Evolutionary conservation across 164 flowering plant genomes (phyloP), one percentile per base, ranked within the genome.

Genomic region (Cinnamomum chago): DNA sequence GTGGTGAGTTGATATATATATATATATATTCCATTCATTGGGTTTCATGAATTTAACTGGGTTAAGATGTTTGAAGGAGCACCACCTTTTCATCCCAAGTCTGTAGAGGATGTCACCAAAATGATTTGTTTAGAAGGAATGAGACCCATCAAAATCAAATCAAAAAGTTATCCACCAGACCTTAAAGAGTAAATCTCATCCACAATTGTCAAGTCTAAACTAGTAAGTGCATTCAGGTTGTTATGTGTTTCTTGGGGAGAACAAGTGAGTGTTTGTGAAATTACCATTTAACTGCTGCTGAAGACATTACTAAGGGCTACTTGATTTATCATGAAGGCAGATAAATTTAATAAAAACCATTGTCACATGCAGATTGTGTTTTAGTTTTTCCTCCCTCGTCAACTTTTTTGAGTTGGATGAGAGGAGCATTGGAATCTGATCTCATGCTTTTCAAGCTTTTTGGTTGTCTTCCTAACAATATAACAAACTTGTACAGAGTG

Each of bases 41-140:
- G 27, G 27, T 25, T 25, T 25, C 27, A 25, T 25, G 27, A 25
- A 25, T 28, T 28, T 14, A 22, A 62, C 27, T 52, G 60, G 60
- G 20, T 2, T 66, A 81, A 95, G 99, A 92, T 92, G 98, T 76
- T 92, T 58, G 98, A 96, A 80, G 99, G 99, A 72, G 75, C 79
- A 9, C 88, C 84, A 58, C 90, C 98, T 65, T 92, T 96, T 78
- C 90, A 90, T 77, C 91, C 97, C 52, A 93, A 87, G 80, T 24
- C 94, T 64, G 82, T 90, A 20, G 97, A 92, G 79, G 99, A 95
- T 51, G 93, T 83, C 47, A 82, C 82, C 22, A 82, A 76, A 77
- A 28, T 91, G 76, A 88, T 91, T 75, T 91, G 94, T 60, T 52
- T 86, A 64, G 94, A 96, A 75, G 91, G 90, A 74, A 80, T 79